Base-by-base conservation (phyloP, 179 eudicot genomes). In the Silene vulgaris region DNA sequence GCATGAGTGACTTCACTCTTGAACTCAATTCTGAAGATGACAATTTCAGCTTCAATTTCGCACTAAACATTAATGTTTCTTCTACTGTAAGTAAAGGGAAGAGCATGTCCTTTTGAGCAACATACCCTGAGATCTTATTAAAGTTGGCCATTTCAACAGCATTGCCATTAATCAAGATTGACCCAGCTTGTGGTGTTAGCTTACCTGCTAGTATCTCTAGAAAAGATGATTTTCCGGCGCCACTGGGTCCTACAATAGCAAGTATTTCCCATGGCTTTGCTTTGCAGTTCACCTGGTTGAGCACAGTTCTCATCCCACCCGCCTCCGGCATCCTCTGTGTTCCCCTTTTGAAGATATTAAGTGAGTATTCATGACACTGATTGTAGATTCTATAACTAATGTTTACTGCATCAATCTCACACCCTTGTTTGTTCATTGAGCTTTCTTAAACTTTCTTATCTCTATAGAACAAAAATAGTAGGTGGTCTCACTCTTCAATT, bases 221-320 rank as follows among this genome's bases (percentile, higher is more conserved):
- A 61, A 96, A 82, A 2, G 97, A 83, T 9, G 99, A 93, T 68
- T 96, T 96, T 0, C 99, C 99, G 40, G 99, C 97, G 1, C 99
- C 99, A 50, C 99, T 96, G 0, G 99, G 99, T 2, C 99, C 99
- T 63, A 96, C 90, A 3, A 96, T 91, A 61, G 99, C 99, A 1
- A 96, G 88, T 52, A 96, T 83, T 65, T 96, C 99, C 93, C 97
- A 93, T 5, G 99, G 97, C 66, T 91, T 96, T 12, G 97, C 99
- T 23, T 77, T 81, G 80, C 84, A 86, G 45, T 43, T 83, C 50
- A 96, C 97, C 65, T 86, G 86, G 48, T 81, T 88, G 2, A 96
- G 85, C 60, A 93, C 97, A 30, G 81, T 77, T 60, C 80, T 80
- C 74, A 76, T 75, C 8, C 76, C 76, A 11, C 72, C 28, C 19